Percentiles rank a stretch among this genome's conserved stretches.
Conservation (phyloP, 257 asterid genomes). For the Leonotis leonurus region DNA sequence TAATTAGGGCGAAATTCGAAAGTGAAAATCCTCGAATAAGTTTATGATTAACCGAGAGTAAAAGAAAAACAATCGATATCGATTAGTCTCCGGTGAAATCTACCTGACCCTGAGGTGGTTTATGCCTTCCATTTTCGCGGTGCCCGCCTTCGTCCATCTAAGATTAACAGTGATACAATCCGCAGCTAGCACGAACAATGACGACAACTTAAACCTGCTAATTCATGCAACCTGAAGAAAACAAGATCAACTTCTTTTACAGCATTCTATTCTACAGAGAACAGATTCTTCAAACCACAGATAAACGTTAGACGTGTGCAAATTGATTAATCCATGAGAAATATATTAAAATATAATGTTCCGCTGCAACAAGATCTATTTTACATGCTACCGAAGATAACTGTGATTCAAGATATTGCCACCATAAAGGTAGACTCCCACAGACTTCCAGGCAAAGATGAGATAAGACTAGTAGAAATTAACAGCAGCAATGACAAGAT, state of each 20-base stretch:
- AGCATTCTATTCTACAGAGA: no score
- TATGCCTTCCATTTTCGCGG: constrained; percentile 83
- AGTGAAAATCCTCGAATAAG: not conserved
- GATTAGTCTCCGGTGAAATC: no score
- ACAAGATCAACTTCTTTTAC: not conserved
- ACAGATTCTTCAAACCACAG: no score
- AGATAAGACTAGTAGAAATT: not conserved
- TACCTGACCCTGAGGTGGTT: constrained; percentile 89
- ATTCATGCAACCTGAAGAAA: constrained; percentile 15
- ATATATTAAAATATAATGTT: no score
- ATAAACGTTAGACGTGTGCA: no score
- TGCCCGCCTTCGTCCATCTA: constrained; percentile 75
- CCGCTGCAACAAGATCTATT: no score
- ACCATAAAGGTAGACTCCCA: not conserved
- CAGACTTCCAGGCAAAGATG: not conserved
- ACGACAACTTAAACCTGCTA: constrained; percentile 9
- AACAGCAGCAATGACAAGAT: not conserved
- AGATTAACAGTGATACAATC: constrained; percentile 16
- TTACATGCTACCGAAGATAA: no score
- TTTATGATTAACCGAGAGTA: not conserved
- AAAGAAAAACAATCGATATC: no score
- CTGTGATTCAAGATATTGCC: not conserved
- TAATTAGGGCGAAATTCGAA: not conserved
- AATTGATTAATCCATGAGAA: no score
- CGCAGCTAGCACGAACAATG: constrained; percentile 9